Conservation (phyloP, 208 protist genomes). For the Strigomonas culicis region DNA sequence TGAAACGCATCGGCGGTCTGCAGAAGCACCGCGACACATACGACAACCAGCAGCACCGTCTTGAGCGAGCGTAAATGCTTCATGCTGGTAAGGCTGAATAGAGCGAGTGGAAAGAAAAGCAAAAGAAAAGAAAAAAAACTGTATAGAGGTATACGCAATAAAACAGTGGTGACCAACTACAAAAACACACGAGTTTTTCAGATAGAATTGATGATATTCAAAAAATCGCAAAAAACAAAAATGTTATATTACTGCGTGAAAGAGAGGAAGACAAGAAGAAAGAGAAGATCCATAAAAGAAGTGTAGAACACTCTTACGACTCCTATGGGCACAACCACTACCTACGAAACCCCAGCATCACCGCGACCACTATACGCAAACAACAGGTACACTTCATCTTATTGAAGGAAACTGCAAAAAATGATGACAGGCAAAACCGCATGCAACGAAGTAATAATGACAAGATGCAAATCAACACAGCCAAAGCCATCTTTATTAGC, state of each 20-base stretch:
- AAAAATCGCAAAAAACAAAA: not conserved
- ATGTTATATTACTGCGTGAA: not conserved
- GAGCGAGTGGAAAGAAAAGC: not conserved
- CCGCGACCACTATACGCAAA: not conserved
- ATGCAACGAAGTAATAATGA: not conserved
- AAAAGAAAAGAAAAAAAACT: not conserved
- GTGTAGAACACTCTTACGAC: too few species aligned
- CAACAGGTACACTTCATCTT: not conserved
- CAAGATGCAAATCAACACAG: not conserved
- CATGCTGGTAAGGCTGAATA: not conserved
- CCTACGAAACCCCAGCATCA: too few species aligned
- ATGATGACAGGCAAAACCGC: not conserved
- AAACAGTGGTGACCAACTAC: not conserved
- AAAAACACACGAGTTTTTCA: too few species aligned
- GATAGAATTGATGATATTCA: not conserved
- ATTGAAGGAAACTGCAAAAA: not conserved
- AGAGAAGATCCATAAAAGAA: not conserved
- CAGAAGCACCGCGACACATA: too few species aligned
- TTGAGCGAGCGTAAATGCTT: not conserved
- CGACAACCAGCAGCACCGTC: not conserved
- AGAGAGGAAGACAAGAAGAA: not conserved
- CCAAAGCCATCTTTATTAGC: not conserved
- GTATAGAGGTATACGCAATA: not conserved
- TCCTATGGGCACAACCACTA: too few species aligned
- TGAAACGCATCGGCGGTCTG: too few species aligned